Evolutionary conservation across 1,284 basidiomycete species (phyloP).

Genomic region (Ustilago loliicola): DNA sequence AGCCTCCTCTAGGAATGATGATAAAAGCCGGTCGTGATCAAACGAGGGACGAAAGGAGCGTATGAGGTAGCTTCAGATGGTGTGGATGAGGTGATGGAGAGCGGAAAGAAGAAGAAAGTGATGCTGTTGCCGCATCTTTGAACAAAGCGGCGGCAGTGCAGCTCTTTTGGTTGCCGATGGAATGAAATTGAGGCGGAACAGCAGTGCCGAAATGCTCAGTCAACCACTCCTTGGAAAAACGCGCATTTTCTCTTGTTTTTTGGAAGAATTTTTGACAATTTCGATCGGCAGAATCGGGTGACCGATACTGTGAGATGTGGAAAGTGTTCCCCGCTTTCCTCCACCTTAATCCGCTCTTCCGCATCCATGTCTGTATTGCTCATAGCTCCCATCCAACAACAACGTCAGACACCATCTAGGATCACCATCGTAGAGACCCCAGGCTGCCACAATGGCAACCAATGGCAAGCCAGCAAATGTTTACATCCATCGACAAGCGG

Average conservation of each 20-base stretch:
- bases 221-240: not conserved
- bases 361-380: not conserved
- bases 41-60: not conserved
- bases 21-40: conserved; percentile 6
- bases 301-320: not conserved
- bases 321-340: not conserved
- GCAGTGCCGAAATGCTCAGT: not conserved
- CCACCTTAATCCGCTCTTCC: not conserved
- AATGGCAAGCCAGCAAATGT: conserved; percentile 45
- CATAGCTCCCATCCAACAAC: not conserved
- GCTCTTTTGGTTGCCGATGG: not conserved
- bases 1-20: not conserved
- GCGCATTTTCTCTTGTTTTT: not conserved
- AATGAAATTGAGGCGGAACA: not conserved
- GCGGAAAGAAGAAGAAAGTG: not conserved
- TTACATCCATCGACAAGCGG: conserved; percentile 61
- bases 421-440: not conserved
- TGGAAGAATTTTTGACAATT: not conserved
- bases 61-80: not conserved
- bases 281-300: not conserved
- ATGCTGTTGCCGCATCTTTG: not conserved
- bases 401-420: too few relatives aligned
- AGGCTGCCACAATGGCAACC: conserved; percentile 7
- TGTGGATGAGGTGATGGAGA: not conserved
- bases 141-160: not conserved